Base-by-base conservation (phyloP, 345 rosid genomes). In the Eutrema heterophyllum region DNA sequence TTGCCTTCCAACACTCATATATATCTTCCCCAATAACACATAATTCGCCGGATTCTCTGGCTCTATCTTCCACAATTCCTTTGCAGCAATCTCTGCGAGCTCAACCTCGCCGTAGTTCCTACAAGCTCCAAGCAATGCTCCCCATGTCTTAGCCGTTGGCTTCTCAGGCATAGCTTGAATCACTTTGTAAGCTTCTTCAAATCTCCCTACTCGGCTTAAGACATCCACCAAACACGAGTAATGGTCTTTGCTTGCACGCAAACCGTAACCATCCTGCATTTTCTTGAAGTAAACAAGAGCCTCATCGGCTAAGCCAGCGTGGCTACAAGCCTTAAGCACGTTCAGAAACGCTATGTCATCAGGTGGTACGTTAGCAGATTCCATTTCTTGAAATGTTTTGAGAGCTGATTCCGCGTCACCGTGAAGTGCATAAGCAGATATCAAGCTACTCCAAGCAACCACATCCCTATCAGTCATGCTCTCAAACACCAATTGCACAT, bases 371-470 rank as follows among this genome's bases (percentile, higher is more conserved):
- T 79, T 73, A 1, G 83, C 83, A 21, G 35, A 24, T 64, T 89
- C 88, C 95, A 87, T 89, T 16, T 89, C 82, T 36, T 13, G 58
- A 54, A 89, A 89, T 48, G 80, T 72, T 61, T 62, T 78, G 41
- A 87, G 81, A 0, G 91, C 87, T 2, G 69, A 24, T 71, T 63
- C 69, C 0, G 92, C 92, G 30, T 87, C 83, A 36, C 91, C 95
- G 2, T 85, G 87, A 62, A 87, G 57, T 2, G 89, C 95, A 41
- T 83, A 81, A n/a, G 85, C 92, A 0, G 91, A 87, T 59, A 89
- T 86, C 77, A 87, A 58, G 71, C 88, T 83, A 64, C 87, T 87
- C 92, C 90, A 89, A 11, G 88, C 87, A 67, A 89, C 88, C 53
- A 84, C 87, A 71, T 89, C 88, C 32, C 79, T 85, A 41, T 81